Percentiles rank a stretch among this genome's conserved stretches.
These are phyloP conservation scores for Sicyos baderoa DNA, from an alignment of 306 rosid genomes.

Conservation along the genomic window DNA sequence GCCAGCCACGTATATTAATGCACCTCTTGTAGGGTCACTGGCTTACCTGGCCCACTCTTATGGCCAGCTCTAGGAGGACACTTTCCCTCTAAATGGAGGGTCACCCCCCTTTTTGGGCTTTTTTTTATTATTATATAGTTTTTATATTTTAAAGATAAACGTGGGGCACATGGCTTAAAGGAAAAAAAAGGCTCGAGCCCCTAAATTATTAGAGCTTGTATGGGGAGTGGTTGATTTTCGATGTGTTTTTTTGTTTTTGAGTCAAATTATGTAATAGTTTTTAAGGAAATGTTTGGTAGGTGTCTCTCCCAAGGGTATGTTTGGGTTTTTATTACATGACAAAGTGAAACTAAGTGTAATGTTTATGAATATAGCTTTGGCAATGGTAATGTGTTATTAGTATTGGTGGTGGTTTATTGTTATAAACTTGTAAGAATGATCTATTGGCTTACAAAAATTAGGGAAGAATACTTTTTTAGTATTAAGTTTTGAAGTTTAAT, in stretches of 20 bases:
- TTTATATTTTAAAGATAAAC: background rate
- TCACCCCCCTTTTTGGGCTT: background rate
- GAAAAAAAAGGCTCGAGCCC: conserved; percentile 18
- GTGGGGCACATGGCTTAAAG: conserved; percentile 27
- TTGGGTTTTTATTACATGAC: background rate
- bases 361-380: background rate
- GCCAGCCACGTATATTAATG: conserved; percentile 59
- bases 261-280: background rate
- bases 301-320: background rate
- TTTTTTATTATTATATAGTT: background rate
- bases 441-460: background rate
- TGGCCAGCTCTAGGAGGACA: conserved; percentile 38
- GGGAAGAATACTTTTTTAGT: too few relatives aligned
- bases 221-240: background rate
- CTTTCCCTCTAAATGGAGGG: conserved; percentile 11
- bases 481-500: too few relatives aligned
- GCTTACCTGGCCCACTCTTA: conserved; percentile 63
- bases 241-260: background rate
- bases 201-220: conserved; percentile 20
- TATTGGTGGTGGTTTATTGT: background rate
- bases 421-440: background rate
- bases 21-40: conserved; percentile 55
- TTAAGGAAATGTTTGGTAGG: background rate
- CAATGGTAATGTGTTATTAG: too few relatives aligned
- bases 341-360: background rate